A percentile compares a stretch with the other conserved stretches of the same genome.
Conservation (phyloP, 306 rosid species). For the Dryas octopetala region DNA sequence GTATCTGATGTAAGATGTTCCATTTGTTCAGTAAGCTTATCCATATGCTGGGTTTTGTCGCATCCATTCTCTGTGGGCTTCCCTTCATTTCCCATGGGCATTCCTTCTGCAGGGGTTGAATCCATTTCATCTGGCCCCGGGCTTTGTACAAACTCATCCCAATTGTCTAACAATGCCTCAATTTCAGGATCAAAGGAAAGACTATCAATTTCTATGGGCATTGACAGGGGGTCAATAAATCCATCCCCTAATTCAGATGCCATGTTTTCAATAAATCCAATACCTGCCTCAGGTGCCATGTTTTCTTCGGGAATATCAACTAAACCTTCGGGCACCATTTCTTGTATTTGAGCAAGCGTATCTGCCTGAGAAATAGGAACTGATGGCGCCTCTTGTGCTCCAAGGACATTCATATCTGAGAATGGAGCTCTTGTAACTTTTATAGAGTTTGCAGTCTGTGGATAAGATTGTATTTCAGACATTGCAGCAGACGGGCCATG, state of each 20-base stretch:
- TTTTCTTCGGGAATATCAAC: slow-evolving; percentile 48
- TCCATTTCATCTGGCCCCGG: slow-evolving; percentile 54
- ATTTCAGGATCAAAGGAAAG: slow-evolving; percentile 60
- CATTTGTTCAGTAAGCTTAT: slow-evolving; percentile 85
- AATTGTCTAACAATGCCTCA: slow-evolving; percentile 62
- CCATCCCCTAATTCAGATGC: slow-evolving; percentile 45
- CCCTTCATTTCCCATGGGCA: slow-evolving; percentile 43
- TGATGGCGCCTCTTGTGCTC: slow-evolving; percentile 42
- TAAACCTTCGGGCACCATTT: slow-evolving; percentile 47
- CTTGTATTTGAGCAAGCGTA: slow-evolving; percentile 52
- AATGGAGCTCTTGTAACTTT: slow-evolving; percentile 33
- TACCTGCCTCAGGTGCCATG: slow-evolving; percentile 41
- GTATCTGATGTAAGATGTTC: slow-evolving; percentile 73
- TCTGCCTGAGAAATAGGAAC: slow-evolving; percentile 49
- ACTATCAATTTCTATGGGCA: slow-evolving; percentile 57
- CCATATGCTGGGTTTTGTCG: slow-evolving; percentile 61
- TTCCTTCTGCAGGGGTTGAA: slow-evolving; percentile 38
- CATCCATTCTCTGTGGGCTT: slow-evolving; percentile 65
- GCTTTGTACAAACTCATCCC: slow-evolving; percentile 61
- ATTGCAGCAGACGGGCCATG: slow-evolving; percentile 40
- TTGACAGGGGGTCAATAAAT: slow-evolving; percentile 44
- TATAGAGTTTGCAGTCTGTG: slow-evolving; percentile 46
- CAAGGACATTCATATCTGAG: slow-evolving; percentile 44
- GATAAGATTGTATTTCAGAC: slow-evolving; percentile 53
- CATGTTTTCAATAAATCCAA: slow-evolving; percentile 37